Percentiles rank a stretch among this genome's conserved stretches.
Conservation (phyloP, 805 yeast species). For the Zygoascus ofunaensis region DNA sequence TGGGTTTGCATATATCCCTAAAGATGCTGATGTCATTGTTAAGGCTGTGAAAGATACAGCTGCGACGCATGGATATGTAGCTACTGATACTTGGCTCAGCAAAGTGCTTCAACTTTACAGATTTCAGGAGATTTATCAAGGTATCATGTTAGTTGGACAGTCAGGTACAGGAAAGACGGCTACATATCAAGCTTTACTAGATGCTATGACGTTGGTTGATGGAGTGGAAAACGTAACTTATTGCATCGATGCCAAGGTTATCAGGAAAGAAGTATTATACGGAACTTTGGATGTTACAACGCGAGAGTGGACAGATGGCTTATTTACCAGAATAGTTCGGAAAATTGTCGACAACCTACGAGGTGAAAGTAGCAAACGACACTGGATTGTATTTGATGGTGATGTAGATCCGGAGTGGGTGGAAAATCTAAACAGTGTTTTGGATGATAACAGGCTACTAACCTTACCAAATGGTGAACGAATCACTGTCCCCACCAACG, state of each 20-base stretch:
- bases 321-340: slow-evolving; percentile 61
- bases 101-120: slow-evolving; percentile 56
- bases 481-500: slow-evolving; percentile 51
- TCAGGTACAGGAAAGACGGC: slow-evolving; percentile 69
- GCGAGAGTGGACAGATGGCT: slow-evolving; percentile 87
- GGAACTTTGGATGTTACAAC: slow-evolving; percentile 70
- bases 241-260: slow-evolving; percentile 65
- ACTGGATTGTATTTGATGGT: slow-evolving; percentile 86
- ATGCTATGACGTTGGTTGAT: slow-evolving; percentile 34
- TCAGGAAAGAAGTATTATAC: slow-evolving; percentile 54
- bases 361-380: slow-evolving; percentile 45
- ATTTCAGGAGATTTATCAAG: slow-evolving; percentile 57
- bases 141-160: slow-evolving; percentile 70
- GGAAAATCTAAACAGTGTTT: slow-evolving; percentile 78
- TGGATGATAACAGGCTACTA: slow-evolving; percentile 75
- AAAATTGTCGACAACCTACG: slow-evolving; percentile 43
- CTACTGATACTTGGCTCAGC: slow-evolving; percentile 37
- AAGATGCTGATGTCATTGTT: slow-evolving; percentile 25
- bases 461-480: slow-evolving; percentile 91
- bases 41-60: slow-evolving; percentile 23
- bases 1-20: slow-evolving; percentile 15
- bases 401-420: slow-evolving; percentile 93
- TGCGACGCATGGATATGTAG: slow-evolving; percentile 25
- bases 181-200: slow-evolving; percentile 41
- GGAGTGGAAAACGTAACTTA: slow-evolving; percentile 33